A percentile compares a stretch with the other conserved stretches of the same genome.
These are phyloP conservation scores for Zancudomyces culisetae DNA, from an alignment of 371 early-diverging fungal genomes.

Conservation along the genomic window DNA sequence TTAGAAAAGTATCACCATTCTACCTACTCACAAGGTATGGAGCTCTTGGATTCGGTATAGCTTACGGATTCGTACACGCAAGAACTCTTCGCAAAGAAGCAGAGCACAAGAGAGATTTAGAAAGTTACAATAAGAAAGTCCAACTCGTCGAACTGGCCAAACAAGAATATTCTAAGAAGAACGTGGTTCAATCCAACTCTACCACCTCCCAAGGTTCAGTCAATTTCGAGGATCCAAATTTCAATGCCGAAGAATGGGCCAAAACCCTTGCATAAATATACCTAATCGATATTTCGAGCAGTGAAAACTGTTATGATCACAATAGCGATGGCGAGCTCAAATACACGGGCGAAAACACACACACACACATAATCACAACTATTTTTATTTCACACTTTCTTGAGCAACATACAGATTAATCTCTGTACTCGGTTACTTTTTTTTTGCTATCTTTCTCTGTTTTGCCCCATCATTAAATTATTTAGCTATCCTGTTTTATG, in stretches of 20 bases:
- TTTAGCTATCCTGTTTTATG: too few relatives aligned
- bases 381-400: too few relatives aligned
- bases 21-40: slow-evolving; percentile 30
- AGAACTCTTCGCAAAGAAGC: slow-evolving; percentile 39
- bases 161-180: slow-evolving; percentile 39
- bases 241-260: slow-evolving; percentile 21
- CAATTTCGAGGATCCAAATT: slow-evolving; percentile 24
- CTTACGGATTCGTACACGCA: slow-evolving; percentile 50
- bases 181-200: slow-evolving; percentile 10
- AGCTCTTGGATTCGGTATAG: slow-evolving; percentile 45
- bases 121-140: slow-evolving; percentile 43
- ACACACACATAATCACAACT: too few relatives aligned
- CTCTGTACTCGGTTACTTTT: too few relatives aligned
- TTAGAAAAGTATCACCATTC: slow-evolving; percentile 2
- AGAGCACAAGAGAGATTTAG: slow-evolving; percentile 30
- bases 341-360: too few relatives aligned
- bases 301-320: too few relatives aligned
- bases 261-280: slow-evolving; percentile 8
- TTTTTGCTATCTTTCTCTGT: too few relatives aligned
- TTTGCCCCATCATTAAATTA: too few relatives aligned
- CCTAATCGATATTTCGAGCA: too few relatives aligned
- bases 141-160: slow-evolving; percentile 49
- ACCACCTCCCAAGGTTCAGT: not conserved
- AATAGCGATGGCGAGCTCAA: too few relatives aligned
- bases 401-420: too few relatives aligned